phyloP scores from a whole-genome alignment of 192 early-diverging fungal genomes.

The Rhizophagus sp. region DNA sequence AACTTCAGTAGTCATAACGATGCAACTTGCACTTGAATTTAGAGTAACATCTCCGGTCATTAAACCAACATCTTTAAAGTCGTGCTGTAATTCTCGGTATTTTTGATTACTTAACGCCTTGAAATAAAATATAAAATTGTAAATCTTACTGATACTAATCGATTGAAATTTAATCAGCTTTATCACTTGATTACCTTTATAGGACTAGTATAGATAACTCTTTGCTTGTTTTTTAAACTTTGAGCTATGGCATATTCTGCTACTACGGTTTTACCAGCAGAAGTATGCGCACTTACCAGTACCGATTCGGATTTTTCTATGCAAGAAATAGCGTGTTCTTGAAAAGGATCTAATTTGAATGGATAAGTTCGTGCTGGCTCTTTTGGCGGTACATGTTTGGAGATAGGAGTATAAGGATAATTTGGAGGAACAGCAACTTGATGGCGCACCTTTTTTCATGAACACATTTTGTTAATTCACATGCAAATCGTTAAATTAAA shows the following conservation, averaged over 20 bases:
- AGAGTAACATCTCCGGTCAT: slow-evolving; percentile 99
- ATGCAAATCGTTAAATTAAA: not conserved
- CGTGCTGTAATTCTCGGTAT: slow-evolving; percentile 91
- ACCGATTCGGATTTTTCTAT: slow-evolving; percentile 93
- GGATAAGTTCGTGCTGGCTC: slow-evolving; percentile 87
- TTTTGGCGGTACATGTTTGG: slow-evolving; percentile 77
- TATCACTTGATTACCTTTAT: slow-evolving; percentile 71
- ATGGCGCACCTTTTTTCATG: slow-evolving; percentile 75
- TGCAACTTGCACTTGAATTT: slow-evolving; percentile 86
- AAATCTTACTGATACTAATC: not conserved
- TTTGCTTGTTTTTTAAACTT: slow-evolving; percentile 81
- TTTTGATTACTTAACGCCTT: slow-evolving; percentile 97
- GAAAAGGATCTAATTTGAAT: slow-evolving; percentile 95
- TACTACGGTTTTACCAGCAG: slow-evolving; percentile 97
- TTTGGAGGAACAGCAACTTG: slow-evolving; percentile 90
- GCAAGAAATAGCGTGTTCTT: slow-evolving; percentile 81
- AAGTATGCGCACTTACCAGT: slow-evolving; percentile 94
- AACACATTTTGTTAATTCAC: not conserved
- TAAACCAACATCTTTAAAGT: slow-evolving; percentile 97
- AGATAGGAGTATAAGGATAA: slow-evolving; percentile 86
- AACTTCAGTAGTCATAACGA: slow-evolving; percentile 96
- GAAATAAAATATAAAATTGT: not conserved
- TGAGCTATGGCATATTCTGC: slow-evolving; percentile 99
- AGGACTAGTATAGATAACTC: slow-evolving; percentile 95
- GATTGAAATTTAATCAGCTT: not conserved